Percentiles rank a stretch among this genome's conserved stretches.
These are phyloP conservation scores for Sporobolomyces phaffii DNA, from an alignment of 768 basidiomycete species.

Conservation along the genomic window DNA sequence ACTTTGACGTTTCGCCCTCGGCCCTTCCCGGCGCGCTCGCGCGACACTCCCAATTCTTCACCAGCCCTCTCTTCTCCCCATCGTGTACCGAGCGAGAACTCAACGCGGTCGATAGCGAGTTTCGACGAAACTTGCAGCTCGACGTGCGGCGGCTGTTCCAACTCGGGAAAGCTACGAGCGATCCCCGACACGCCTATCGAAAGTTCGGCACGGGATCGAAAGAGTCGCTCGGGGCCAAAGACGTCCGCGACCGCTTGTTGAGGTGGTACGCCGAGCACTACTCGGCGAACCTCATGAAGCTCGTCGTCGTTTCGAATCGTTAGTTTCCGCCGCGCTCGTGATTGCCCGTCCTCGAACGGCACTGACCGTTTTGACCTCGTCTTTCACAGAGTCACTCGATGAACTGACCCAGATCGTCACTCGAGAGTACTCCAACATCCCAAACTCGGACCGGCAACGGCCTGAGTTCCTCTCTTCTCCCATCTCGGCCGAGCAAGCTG, in stretches of 20 bases:
- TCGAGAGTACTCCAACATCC: conserved; percentile 36
- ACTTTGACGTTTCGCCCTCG: conserved; percentile 20
- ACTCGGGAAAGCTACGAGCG: conserved; percentile 63
- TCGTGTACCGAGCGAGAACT: conserved; percentile 83
- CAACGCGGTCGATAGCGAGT: conserved; percentile 92
- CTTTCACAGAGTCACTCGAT: conserved; percentile 40
- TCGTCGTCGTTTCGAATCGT: conserved; percentile 43
- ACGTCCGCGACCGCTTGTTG: conserved; percentile 47
- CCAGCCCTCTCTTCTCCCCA: conserved; percentile 78
- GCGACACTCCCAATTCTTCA: conserved; percentile 65
- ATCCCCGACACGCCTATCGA: background rate
- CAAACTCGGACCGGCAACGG: conserved; percentile 19
- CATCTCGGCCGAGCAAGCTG: conserved; percentile 17
- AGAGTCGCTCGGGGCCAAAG: conserved; percentile 46
- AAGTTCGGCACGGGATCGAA: conserved; percentile 50
- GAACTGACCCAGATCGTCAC: conserved; percentile 33
- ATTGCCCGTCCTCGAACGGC: too few species aligned
- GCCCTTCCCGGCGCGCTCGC: conserved; percentile 38
- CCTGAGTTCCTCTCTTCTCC: conserved; percentile 18
- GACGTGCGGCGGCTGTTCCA: conserved; percentile 95
- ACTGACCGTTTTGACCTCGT: too few species aligned
- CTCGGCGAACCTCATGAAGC: conserved; percentile 48
- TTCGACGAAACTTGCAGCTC: conserved; percentile 88
- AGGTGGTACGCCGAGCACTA: conserved; percentile 48
- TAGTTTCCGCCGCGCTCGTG: too few species aligned